Evolutionary conservation across 1,284 basidiomycete genomes (phyloP), one percentile per base, ranked within the genome.

Genomic region (Moesziomyces parantarcticus): DNA sequence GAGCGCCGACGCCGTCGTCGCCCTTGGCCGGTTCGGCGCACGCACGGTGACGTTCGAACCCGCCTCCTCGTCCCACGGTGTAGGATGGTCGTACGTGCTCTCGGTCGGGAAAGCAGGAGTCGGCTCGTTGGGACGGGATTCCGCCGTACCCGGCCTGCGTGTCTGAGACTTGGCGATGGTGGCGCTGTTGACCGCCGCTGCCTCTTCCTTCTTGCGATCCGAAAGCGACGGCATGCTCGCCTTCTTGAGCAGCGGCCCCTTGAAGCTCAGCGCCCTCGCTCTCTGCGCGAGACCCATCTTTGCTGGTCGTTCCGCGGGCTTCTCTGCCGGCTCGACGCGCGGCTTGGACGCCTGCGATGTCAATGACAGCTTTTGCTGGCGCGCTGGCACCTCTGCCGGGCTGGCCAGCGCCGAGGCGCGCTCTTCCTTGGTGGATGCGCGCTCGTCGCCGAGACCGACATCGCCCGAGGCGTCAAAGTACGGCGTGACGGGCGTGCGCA

Each of bases 391-490:
- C 5, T 56, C 53, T 2, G 21, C 22, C 14, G 57, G 25, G 10
- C 57, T 52, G 13, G 42, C 41, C 16, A 18, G 13, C 16, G 34
- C 34, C 16, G 34, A 18, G 14, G 13, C 16, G 34, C 34, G 34
- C 34, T 34, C 34, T 3, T 34, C 34, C 34, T 34, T 34, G 34
- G 7, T 8, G 4, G 54, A 23, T 16, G 25, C 26, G 11, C 8
- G 29, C n/a, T 65, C 62, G 18, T 54, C 29, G 7, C 29, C 14
- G n/a, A 21, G 40, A 14, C 40, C 42, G 2, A 26, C 53, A 11
- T 64, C 70, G n/a, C 34, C 70, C 41, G 36, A 23, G 32, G 68
- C 72, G 47, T 80, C 78, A 58, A 80, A 80, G 72, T 68, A 77
- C 1, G 75, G 72, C 41, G 78, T 80, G 6, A 62, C 23, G 0